Evolutionary conservation across 2,329 filamentous ascomycete genomes (phyloP), one percentile per base, ranked within the genome.

Genomic region (Ceratocystis smalleyi): DNA sequence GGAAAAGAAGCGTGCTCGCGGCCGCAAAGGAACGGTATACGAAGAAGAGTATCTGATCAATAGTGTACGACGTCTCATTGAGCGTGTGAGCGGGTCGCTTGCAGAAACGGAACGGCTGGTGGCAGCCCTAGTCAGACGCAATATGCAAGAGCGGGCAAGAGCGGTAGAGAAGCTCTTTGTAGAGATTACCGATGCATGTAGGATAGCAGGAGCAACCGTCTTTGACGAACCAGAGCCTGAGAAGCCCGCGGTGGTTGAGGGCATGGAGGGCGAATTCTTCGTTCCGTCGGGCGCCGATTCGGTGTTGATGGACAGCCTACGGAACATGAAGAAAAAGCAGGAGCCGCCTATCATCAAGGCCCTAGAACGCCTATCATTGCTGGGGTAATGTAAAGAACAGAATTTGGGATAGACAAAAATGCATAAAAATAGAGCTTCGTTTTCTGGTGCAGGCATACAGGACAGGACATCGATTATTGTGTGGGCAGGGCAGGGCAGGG

Each of bases 41-140:
- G 94, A 99, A 74, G 92, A 97, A 72, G 94, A 97, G 74, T 99
- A 99, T 73, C 82, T 99, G 4, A 86, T 96, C 66, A 94, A 91
- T 73, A 92, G 87, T 69, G 85, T 97, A 43, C 83, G 86, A 12
- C 80, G 94, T 27, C 79, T 99, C 43, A 83, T 96, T 15, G 90
- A 95, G 73, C 81, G 91, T 43, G 83, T 96, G 24, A 90, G 91
- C 73, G 79, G 78, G 24, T 81, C 86, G 2, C 81, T 84, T 61
- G 79, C 82, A 0, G 94, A 99, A 72, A 83, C 89, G 0, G 81
- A 84, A 71, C 76, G 85, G 17, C 78, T 97, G 6, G 81, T 96
- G 0, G 84, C 88, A 68, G 91, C 87, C 0, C 77, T 97, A 65
- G 78, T 91, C 67, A 81, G 91, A 65, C 78, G 94, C 43, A 83